Evolutionary conservation across 139 green algal species (phyloP).

Genomic region (Picochlorum sp.): DNA sequence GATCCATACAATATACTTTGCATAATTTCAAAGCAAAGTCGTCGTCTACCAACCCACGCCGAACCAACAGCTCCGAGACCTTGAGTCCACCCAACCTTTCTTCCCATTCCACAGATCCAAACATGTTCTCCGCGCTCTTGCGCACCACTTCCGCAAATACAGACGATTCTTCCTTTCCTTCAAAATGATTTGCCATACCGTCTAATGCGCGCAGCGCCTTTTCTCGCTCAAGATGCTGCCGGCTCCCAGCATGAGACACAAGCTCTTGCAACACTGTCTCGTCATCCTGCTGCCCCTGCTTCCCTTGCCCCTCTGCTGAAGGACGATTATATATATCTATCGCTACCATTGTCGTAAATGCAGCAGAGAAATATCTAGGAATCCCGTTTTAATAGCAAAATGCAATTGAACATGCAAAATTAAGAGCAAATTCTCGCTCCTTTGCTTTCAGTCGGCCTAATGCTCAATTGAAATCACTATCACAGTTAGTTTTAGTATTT

Average conservation of each 20-base stretch:
- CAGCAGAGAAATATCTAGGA: too few relatives aligned
- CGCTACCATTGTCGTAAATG: too few relatives aligned
- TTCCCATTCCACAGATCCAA: slow-evolving; percentile 32
- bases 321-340: background rate
- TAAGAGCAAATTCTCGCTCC: too few relatives aligned
- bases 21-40: background rate
- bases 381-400: too few relatives aligned
- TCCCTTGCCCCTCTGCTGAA: background rate
- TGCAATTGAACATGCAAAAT: too few relatives aligned
- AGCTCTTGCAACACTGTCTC: background rate
- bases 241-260: slow-evolving; percentile 5
- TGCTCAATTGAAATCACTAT: too few relatives aligned
- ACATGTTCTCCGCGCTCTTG: slow-evolving; percentile 17
- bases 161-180: background rate
- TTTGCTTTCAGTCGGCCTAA: too few relatives aligned
- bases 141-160: slow-evolving; percentile 9
- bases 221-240: slow-evolving; percentile 29
- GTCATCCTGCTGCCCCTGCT: background rate
- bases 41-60: background rate
- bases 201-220: slow-evolving; percentile 19
- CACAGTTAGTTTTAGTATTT: too few relatives aligned
- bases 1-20: background rate
- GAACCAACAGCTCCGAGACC: slow-evolving; percentile 23
- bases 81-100: slow-evolving; percentile 40
- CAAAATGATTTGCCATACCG: background rate